Conservation (phyloP, 2,329 filamentous ascomycete species). For the Trichoderma sp. region DNA sequence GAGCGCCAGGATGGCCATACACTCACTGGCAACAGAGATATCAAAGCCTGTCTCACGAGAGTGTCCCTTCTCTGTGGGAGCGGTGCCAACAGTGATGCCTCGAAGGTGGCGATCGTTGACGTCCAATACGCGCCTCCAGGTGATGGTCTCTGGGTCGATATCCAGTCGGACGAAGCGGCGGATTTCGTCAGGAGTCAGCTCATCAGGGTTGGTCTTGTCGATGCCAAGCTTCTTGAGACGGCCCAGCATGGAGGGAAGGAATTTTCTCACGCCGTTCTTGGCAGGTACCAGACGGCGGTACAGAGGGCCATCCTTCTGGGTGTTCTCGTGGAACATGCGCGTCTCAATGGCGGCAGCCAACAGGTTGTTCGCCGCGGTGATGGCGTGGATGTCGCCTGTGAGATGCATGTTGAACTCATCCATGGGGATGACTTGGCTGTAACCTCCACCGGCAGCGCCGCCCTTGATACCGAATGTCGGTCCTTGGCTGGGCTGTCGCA, state of each 20-base stretch:
- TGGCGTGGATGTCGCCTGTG: constrained; percentile 96
- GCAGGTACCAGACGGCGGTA: constrained; percentile 83
- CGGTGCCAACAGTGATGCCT: constrained; percentile 83
- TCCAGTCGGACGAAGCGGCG: constrained; percentile 86
- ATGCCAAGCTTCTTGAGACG: constrained; percentile 95
- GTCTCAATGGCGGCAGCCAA: constrained; percentile 96
- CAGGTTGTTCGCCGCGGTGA: constrained; percentile 95
- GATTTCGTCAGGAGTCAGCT: constrained; percentile 88
- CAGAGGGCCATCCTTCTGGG: constrained; percentile 84
- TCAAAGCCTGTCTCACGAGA: constrained; percentile 91
- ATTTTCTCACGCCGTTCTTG: constrained; percentile 86
- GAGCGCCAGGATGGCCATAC: constrained; percentile 95
- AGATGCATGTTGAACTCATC: constrained; percentile 98
- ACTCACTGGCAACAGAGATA: constrained; percentile 95
- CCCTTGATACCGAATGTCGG: constrained; percentile 99
- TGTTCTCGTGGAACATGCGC: constrained; percentile 96
- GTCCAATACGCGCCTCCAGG: constrained; percentile 92
- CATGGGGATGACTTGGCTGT: constrained; percentile 99
- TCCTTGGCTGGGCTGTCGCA: constrained; percentile 93
- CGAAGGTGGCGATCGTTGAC: constrained; percentile 95
- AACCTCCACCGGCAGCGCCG: constrained; percentile 92
- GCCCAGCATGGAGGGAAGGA: constrained; percentile 87
- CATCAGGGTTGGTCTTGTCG: constrained; percentile 87
- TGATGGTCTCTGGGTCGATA: constrained; percentile 95
- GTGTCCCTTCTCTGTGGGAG: constrained; percentile 85